Evolutionary conservation across 2,329 filamentous ascomycete species (phyloP), one percentile per base, ranked within the genome.

Genomic region (Decorospora gaudefroyi): DNA sequence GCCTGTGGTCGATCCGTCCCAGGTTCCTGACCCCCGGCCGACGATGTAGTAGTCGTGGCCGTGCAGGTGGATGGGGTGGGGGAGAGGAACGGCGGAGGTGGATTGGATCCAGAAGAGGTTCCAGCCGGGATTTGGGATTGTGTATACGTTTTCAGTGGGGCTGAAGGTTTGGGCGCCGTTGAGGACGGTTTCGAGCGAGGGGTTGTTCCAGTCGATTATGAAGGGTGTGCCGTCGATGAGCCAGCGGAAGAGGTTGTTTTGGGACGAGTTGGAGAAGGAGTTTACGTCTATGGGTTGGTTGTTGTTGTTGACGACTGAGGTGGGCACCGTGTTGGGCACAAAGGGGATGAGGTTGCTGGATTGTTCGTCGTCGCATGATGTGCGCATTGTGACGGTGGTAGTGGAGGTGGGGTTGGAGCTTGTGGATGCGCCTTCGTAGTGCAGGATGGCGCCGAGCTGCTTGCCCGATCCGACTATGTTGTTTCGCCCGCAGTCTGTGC

Each of bases 51-150:
- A 75, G 51, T 76, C 73, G 42, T 70, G 66, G 34, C 70, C 70
- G 48, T 72, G 70, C 7, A 72, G 61, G 52, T 73, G 70, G 25
- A 73, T 72, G 2, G 70, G 71, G 42, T 70, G 69, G 4, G 75
- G 71, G 2, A 74, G 46, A 2, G 61, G 49, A 16, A 71, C 41
- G 16, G 53, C 15, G 41, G 69, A 49, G 4, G 62, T 68, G 4
- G 64, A 62, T 42, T 78, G 74, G 33, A 79, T 74, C 46, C 74
- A 71, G 74, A 74, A 78, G 48, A 74, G 73, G 19, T 73, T 75
- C 76, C 74, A 76, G 9, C 53, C 54, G 11, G 47, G 49, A 9
- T 46, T 55, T 0, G 50, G 36, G 55, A 69, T 64, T 26, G 58
- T 56, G 27, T 61, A 56, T 18, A 70, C 51, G 25, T 69, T 70